These are phyloP conservation scores for Candida suzukii DNA, from an alignment of 805 yeast genomes.

Conservation along the genomic window DNA sequence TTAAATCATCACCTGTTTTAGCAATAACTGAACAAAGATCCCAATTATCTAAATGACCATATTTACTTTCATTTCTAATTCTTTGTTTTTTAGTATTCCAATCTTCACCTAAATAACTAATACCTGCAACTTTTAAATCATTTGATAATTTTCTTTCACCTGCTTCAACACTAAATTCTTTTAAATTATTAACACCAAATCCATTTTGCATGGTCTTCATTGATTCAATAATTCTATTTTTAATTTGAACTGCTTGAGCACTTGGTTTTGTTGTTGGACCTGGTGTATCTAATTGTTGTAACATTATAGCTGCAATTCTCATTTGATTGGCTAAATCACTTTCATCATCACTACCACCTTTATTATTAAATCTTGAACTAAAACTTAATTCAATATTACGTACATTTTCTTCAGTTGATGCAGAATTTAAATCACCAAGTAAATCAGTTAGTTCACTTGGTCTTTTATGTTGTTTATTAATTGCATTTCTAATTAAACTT, in stretches of 20 bases:
- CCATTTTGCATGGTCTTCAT: conserved; percentile 75
- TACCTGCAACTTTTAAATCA: conserved; percentile 81
- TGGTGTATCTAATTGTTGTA: conserved; percentile 73
- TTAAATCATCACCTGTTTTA: conserved; percentile 90
- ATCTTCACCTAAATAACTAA: conserved; percentile 78
- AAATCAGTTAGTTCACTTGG: too few species aligned
- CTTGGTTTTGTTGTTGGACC: conserved; percentile 44
- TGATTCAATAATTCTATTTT: conserved; percentile 60
- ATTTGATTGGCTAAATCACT: conserved; percentile 78
- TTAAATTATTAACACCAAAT: conserved; percentile 45
- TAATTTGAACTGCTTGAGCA: conserved; percentile 58
- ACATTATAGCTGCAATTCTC: conserved; percentile 94
- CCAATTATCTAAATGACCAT: conserved; percentile 88
- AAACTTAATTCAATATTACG: conserved; percentile 20
- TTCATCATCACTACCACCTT: conserved; percentile 15
- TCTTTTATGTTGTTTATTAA: too few species aligned
- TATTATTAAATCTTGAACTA: conserved; percentile 15
- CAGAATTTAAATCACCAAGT: too few species aligned
- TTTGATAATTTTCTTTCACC: conserved; percentile 91
- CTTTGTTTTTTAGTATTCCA: conserved; percentile 81
- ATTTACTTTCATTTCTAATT: conserved; percentile 69
- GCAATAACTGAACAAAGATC: conserved; percentile 93
- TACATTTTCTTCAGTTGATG: conserved; percentile 11
- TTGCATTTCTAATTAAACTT: conserved; percentile 3
- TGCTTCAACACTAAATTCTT: conserved; percentile 56